Evolutionary conservation across 2,329 filamentous ascomycete species (phyloP), one percentile per base, ranked within the genome.

Genomic region (Cladobotryum mycophilum): DNA sequence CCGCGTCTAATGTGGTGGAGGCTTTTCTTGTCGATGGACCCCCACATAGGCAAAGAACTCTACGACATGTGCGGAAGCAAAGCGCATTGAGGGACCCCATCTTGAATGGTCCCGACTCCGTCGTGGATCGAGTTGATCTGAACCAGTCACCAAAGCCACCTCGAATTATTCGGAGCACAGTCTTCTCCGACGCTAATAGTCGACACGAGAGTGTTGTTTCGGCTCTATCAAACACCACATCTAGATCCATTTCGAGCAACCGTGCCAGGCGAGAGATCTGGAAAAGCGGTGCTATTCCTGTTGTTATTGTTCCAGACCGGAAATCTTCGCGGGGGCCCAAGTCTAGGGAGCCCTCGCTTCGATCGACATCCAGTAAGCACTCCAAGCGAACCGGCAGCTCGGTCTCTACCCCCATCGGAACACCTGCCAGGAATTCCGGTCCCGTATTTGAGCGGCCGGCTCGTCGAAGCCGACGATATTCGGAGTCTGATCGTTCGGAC

Each of bases 1-100:
- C 80, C 15, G 68, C 72, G 2, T 82, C 81, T 14, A 79, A 79
- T 0, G 70, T 82, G 4, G 71, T 84, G 9, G 80, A 80, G 60
- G 80, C 79, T 4, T 71, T 81, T 42, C 64, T 83, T 35, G 69
- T 84, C n/a, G 76, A 80, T 40, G 67, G 67, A 1, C 60, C 63
- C 4, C 67, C 65, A 4, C 73, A 70, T 47, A 72, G 72, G 42
- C 74, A 69, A 50, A 75, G 76, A 58, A 85, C 80, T 7, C 64
- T 86, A 52, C 76, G 82, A 4, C 82, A 85, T 61, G 76, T 82
- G 11, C 78, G 73, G 56, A 85, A 84, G 59, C 75, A 79, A 41
- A 65, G 66, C 8, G 66, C 67, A 1, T 59, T 83, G 50, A 72
- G 80, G 52, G 74, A 80, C 54, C 72, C 76, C 3, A 61, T 51